Evolutionary conservation across 352 stramenopile genomes (phyloP).

Genomic region (Paralagenidium karlingii): DNA sequence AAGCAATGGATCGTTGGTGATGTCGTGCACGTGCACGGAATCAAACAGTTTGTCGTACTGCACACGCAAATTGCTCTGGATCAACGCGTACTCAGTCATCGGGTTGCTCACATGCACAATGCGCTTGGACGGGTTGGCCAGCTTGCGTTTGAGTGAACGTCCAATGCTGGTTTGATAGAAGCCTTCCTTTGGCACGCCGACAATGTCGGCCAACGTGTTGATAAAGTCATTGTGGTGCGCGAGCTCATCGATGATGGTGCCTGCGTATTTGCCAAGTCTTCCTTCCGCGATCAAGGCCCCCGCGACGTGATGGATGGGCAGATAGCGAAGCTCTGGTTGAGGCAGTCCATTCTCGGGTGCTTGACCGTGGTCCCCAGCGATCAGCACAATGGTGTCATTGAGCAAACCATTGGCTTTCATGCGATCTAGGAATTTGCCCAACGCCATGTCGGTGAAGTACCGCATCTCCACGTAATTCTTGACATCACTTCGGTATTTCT

Average conservation of each 20-base stretch:
- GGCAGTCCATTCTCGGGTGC: conserved; percentile 18
- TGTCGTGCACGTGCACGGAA: no score
- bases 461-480: conserved; percentile 26
- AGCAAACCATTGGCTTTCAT: conserved; percentile 25
- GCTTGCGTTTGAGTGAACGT: conserved; percentile 22
- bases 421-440: conserved; percentile 39
- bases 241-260: conserved; percentile 13
- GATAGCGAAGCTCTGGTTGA: conserved; percentile 16
- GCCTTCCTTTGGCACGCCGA: conserved; percentile 13
- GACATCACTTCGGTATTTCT: conserved; percentile 11
- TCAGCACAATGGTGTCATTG: conserved; percentile 37
- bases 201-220: conserved; percentile 26
- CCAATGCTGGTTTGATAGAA: conserved; percentile 24
- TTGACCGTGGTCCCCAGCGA: conserved; percentile 34
- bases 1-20: no score
- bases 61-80: no score
- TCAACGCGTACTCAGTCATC: no score
- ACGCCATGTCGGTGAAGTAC: conserved; percentile 28
- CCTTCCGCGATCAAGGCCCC: conserved; percentile 20
- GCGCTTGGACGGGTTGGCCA: no score
- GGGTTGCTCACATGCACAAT: no score
- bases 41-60: no score
- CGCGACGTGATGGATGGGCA: conserved; percentile 15
- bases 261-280: conserved; percentile 10
- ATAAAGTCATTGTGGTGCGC: conserved; percentile 25